Evolutionary conservation across 495 filamentous ascomycete species (phyloP).

Genomic region (Astrothelium macrocarpum): DNA sequence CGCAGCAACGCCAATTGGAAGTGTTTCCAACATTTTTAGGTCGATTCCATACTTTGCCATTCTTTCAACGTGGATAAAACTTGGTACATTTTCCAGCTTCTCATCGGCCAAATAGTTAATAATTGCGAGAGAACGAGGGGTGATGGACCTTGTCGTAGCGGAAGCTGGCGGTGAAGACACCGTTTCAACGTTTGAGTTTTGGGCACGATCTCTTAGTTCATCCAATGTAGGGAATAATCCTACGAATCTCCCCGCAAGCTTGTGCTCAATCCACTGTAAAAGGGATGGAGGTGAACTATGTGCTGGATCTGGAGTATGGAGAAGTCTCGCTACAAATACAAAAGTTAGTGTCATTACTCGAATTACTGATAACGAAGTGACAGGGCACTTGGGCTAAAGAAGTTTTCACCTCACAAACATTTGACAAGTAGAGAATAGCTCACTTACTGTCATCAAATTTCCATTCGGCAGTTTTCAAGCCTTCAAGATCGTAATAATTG

Average conservation of each 20-base stretch:
- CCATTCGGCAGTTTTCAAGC: slow-evolving; percentile 51
- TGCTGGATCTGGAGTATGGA: neutral
- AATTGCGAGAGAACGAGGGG: neutral
- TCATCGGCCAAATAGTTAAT: neutral
- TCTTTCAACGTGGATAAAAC: neutral
- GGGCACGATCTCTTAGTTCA: neutral
- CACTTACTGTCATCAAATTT: slow-evolving; percentile 34
- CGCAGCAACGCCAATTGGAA: slow-evolving; percentile 72
- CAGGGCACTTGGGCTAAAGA: no score
- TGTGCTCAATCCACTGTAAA: slow-evolving; percentile 50
- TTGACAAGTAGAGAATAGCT: slow-evolving; percentile 6
- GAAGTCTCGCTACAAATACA: neutral
- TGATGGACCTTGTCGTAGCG: neutral
- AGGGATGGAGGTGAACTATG: slow-evolving; percentile 52
- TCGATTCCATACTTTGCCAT: slow-evolving; percentile 54
- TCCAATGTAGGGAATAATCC: slow-evolving; percentile 19
- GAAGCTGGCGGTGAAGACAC: neutral
- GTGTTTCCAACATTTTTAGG: slow-evolving; percentile 54
- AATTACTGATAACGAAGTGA: no score
- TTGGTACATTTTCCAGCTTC: neutral
- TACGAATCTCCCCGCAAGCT: slow-evolving; percentile 17
- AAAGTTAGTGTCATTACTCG: neutral
- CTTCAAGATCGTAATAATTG: slow-evolving; percentile 61
- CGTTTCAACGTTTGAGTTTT: neutral
- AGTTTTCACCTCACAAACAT: no score